These are phyloP conservation scores for Wickerhamomyces bovis DNA, from an alignment of 805 yeast genomes.

Conservation along the genomic window DNA sequence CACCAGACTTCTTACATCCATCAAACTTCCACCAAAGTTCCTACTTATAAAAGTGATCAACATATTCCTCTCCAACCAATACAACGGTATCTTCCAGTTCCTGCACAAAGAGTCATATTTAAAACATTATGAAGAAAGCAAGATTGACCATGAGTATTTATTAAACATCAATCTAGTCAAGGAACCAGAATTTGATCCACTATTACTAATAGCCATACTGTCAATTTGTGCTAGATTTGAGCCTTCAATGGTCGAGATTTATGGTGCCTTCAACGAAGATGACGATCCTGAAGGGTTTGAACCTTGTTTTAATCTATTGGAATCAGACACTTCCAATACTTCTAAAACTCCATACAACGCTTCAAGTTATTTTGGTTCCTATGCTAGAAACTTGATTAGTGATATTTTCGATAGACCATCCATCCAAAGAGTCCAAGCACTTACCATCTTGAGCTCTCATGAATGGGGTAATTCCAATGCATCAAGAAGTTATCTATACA, in stretches of 20 bases:
- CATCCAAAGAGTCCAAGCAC: conserved; percentile 32
- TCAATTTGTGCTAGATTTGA: conserved; percentile 33
- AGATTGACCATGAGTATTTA: conserved; percentile 5
- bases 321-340: not conserved
- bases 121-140: conserved; percentile 3
- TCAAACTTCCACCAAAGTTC: conserved; percentile 10
- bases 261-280: conserved; percentile 29
- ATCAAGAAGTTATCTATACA: conserved; percentile 31
- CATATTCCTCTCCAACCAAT: conserved; percentile 12
- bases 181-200: conserved; percentile 20
- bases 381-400: conserved; percentile 27
- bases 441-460: conserved; percentile 32
- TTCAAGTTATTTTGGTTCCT: conserved; percentile 35
- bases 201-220: conserved; percentile 29
- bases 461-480: conserved; percentile 37
- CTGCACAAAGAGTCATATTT: conserved; percentile 5
- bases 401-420: conserved; percentile 34
- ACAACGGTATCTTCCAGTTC: conserved; percentile 13
- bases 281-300: conserved; percentile 23
- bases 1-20: not conserved
- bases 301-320: conserved; percentile 16
- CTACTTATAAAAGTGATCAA: conserved; percentile 8
- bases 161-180: conserved; percentile 4
- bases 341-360: conserved; percentile 25
- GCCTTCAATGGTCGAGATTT: conserved; percentile 25